A percentile compares a stretch with the other conserved stretches of the same genome.
phyloP scores from a whole-genome alignment of 257 asterid genomes.

The Gynochthodes officinalis region DNA sequence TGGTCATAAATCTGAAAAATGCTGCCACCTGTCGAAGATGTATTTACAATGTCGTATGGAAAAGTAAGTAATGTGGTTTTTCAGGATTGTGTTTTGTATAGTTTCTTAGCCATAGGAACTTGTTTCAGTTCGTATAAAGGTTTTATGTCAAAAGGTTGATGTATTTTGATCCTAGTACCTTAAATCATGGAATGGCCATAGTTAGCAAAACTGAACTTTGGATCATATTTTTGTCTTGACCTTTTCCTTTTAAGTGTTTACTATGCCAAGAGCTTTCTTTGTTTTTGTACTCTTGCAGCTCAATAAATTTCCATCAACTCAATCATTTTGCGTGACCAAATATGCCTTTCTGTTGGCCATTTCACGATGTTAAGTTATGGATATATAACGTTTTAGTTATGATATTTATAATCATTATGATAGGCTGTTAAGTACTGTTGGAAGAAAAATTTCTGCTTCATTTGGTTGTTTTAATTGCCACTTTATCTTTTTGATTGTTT shows the following conservation, averaged over 20 bases:
- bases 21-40: constrained; percentile 72
- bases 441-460: not conserved
- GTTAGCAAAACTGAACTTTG: not conserved
- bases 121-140: too few relatives aligned
- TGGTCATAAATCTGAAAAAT: constrained; percentile 76
- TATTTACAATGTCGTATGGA: constrained; percentile 95
- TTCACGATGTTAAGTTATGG: not conserved
- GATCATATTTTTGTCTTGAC: too few relatives aligned
- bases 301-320: not conserved
- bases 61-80: constrained; percentile 46
- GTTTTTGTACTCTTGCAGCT: not conserved
- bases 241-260: not conserved
- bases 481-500: not conserved
- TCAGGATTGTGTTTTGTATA: not conserved
- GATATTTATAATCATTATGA: not conserved
- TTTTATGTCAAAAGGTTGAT: not conserved
- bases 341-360: not conserved
- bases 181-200: not conserved
- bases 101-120: not conserved
- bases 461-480: not conserved
- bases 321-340: not conserved
- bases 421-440: not conserved
- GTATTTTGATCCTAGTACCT: not conserved
- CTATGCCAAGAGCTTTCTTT: not conserved
- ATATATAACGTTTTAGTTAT: not conserved